A percentile compares a stretch with the other conserved stretches of the same genome.
Evolutionary conservation across 352 stramenopile genomes (phyloP).

Genomic region (Phytophthora parvispora): DNA sequence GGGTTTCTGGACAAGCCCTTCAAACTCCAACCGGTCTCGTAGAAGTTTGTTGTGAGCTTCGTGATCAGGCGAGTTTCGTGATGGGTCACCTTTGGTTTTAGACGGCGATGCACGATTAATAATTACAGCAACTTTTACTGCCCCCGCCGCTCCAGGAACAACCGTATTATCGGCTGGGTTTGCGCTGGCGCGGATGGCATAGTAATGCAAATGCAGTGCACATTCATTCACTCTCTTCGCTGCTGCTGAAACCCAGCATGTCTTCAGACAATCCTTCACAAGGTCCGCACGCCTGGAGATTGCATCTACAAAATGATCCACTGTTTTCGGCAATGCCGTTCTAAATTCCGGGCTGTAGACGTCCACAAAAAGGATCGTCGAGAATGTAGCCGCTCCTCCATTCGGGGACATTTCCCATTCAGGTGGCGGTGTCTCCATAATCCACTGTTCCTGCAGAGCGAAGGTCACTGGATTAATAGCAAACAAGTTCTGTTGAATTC

Average conservation of each 20-base stretch:
- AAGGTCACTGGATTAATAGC: slow-evolving; percentile 86
- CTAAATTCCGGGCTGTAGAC: slow-evolving; percentile 75
- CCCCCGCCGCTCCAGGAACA: slow-evolving; percentile 21
- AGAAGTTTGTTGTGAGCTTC: slow-evolving; percentile 47
- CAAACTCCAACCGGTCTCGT: slow-evolving; percentile 61
- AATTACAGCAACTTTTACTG: slow-evolving; percentile 8
- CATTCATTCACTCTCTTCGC: slow-evolving; percentile 82
- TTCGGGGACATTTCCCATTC: slow-evolving; percentile 79
- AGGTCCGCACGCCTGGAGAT: slow-evolving; percentile 82
- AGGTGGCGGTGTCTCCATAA: slow-evolving; percentile 69
- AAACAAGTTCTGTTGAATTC: slow-evolving; percentile 68
- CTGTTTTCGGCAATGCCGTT: slow-evolving; percentile 73
- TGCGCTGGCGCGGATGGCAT: slow-evolving; percentile 18
- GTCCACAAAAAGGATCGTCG: slow-evolving; percentile 88
- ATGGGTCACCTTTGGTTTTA: slow-evolving; percentile 23
- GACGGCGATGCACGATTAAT: slow-evolving; percentile 20
- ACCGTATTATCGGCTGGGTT: slow-evolving; percentile 27
- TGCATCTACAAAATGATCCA: slow-evolving; percentile 90
- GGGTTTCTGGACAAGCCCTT: slow-evolving; percentile 46
- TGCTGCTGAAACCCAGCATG: slow-evolving; percentile 81
- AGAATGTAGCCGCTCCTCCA: slow-evolving; percentile 54
- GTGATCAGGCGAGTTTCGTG: slow-evolving; percentile 19
- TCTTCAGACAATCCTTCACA: slow-evolving; percentile 88
- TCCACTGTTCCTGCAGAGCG: slow-evolving; percentile 91
- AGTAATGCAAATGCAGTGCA: slow-evolving; percentile 46